A percentile compares a stretch with the other conserved stretches of the same genome.
These are phyloP conservation scores for Fusarium algeriense DNA, from an alignment of 2,329 filamentous ascomycete genomes.

Conservation along the genomic window DNA sequence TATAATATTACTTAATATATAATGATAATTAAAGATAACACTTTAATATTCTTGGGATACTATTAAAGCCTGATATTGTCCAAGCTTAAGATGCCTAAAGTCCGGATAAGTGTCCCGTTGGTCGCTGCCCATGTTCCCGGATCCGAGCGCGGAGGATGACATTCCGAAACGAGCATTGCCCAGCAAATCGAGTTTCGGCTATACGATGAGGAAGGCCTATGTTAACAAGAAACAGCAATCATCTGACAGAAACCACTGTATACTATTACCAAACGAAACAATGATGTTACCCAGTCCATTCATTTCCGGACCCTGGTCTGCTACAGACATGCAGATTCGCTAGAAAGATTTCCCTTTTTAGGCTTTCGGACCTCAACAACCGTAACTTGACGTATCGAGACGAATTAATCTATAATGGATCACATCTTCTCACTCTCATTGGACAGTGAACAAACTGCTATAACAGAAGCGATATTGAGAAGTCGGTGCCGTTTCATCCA, in stretches of 20 bases:
- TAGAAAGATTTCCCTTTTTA: neutral
- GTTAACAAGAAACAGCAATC: neutral
- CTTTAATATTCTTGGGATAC: no score
- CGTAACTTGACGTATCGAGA: neutral
- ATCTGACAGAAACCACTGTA: neutral
- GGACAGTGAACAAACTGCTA: fast-evolving
- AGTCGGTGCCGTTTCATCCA: neutral
- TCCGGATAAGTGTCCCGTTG: neutral
- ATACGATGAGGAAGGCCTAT: fast-evolving
- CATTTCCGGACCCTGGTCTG: fast-evolving
- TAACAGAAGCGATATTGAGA: neutral
- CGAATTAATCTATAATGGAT: neutral
- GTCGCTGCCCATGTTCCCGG: neutral
- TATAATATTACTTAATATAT: no score
- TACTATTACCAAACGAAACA: neutral
- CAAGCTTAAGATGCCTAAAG: neutral
- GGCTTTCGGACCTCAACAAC: neutral
- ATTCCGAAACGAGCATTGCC: neutral
- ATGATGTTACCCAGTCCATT: fast-evolving
- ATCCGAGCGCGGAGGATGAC: neutral
- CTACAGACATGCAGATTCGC: fast-evolving
- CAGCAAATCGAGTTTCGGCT: neutral
- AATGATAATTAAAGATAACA: no score
- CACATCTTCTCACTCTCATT: neutral
- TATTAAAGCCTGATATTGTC: no score